phyloP scores from a whole-genome alignment of 768 basidiomycete species.

The Flagelloscypha sp. region DNA sequence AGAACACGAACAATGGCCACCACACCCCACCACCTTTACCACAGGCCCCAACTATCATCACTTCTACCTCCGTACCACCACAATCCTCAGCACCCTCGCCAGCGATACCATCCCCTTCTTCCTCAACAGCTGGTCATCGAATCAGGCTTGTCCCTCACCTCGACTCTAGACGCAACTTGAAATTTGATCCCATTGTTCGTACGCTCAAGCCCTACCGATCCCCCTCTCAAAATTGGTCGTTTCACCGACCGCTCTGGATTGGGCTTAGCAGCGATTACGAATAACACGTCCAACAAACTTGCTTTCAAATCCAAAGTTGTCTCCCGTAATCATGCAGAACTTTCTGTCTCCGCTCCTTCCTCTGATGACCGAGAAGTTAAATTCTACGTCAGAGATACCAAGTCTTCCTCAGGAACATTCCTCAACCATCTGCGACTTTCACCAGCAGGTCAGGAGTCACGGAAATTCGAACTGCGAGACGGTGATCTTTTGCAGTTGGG shows the following conservation, averaged over 20 bases:
- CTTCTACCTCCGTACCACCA: no score
- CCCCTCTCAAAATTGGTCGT: conserved; percentile 79
- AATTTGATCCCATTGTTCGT: conserved; percentile 87
- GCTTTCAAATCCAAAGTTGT: conserved; percentile 97
- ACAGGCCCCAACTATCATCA: no score
- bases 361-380: no score
- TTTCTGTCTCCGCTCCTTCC: conserved; percentile 65
- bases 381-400: conserved; percentile 88
- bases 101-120: no score
- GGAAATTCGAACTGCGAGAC: conserved; percentile 74
- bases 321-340: conserved; percentile 88
- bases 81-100: no score
- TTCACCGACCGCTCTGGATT: conserved; percentile 84
- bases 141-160: conserved; percentile 97
- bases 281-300: conserved; percentile 73
- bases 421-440: conserved; percentile 88
- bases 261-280: conserved; percentile 49
- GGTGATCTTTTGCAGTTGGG: conserved; percentile 93
- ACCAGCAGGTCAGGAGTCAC: conserved; percentile 72
- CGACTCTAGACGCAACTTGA: conserved; percentile 79
- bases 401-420: conserved; percentile 87
- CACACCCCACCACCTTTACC: no score
- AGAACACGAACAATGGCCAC: no score
- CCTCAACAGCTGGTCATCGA: conserved; percentile 41
- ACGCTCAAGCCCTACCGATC: conserved; percentile 67